Percentiles rank a stretch among this genome's conserved stretches.
phyloP scores from a whole-genome alignment of 179 eudicot species.

The Carnegiea gigantea region DNA sequence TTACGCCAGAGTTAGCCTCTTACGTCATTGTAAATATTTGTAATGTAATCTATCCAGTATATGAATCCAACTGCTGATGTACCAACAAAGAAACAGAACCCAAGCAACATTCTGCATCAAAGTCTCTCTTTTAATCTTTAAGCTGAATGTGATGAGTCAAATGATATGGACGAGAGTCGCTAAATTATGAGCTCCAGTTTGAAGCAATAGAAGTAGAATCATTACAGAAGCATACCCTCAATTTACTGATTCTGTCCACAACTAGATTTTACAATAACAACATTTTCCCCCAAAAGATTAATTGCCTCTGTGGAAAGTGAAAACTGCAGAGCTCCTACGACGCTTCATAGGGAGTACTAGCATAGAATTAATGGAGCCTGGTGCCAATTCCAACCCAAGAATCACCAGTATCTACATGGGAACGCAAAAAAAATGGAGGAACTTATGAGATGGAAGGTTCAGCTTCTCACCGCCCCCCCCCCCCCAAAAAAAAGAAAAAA shows the following conservation, averaged over 20 bases:
- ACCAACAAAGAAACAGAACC: neutral
- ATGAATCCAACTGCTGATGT: neutral
- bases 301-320: neutral
- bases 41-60: neutral
- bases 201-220: neutral
- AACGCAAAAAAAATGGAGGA: neutral
- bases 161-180: neutral
- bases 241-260: slow-evolving; percentile 4
- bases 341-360: neutral
- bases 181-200: neutral
- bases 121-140: neutral
- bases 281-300: neutral
- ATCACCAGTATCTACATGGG: neutral
- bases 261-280: neutral
- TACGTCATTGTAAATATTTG: neutral
- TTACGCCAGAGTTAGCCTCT: neutral
- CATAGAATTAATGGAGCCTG: neutral
- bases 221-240: neutral
- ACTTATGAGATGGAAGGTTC: neutral
- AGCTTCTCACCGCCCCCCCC: too few relatives aligned
- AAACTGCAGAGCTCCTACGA: neutral
- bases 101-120: too few relatives aligned
- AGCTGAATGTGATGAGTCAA: neutral
- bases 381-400: neutral
- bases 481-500: too few relatives aligned